Evolutionary conservation across 768 basidiomycete genomes (phyloP).

Genomic region (Coprinopsis marcescibilis): DNA sequence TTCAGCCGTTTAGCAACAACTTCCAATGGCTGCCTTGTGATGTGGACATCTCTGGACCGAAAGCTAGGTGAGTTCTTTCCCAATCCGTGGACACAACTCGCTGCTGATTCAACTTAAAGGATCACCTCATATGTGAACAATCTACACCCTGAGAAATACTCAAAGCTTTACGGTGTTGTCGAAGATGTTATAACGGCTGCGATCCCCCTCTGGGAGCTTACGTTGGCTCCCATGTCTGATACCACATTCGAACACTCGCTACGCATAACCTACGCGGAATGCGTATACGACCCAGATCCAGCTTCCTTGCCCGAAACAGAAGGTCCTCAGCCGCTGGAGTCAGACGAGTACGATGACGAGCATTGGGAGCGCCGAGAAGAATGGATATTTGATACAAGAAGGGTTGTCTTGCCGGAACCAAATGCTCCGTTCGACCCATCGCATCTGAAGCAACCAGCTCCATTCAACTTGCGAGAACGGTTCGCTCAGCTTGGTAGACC

Average conservation of each 20-base stretch:
- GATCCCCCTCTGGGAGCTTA: slow-evolving; percentile 26
- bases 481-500: slow-evolving; percentile 10
- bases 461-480: not conserved
- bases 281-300: slow-evolving; percentile 2
- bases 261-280: not conserved
- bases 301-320: not conserved
- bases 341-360: not conserved
- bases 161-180: slow-evolving; percentile 20
- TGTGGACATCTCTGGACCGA: slow-evolving; percentile 13
- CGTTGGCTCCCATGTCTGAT: slow-evolving; percentile 14
- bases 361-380: not conserved
- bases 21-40: slow-evolving; percentile 17
- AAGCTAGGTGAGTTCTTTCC: slow-evolving; percentile 13
- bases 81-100: not conserved
- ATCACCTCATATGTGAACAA: slow-evolving; percentile 36
- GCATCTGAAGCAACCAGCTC: not conserved
- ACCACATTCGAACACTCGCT: not conserved
- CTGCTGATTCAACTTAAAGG: slow-evolving; percentile 3
- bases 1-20: slow-evolving; percentile 1
- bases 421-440: not conserved
- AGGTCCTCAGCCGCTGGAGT: not conserved
- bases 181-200: slow-evolving; percentile 22
- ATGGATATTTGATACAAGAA: not conserved
- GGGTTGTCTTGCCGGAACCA: not conserved
- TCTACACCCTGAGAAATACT: slow-evolving; percentile 25